Base-by-base conservation (phyloP, 192 early-diverging fungal genomes). In the Backusella liffmaniae region DNA sequence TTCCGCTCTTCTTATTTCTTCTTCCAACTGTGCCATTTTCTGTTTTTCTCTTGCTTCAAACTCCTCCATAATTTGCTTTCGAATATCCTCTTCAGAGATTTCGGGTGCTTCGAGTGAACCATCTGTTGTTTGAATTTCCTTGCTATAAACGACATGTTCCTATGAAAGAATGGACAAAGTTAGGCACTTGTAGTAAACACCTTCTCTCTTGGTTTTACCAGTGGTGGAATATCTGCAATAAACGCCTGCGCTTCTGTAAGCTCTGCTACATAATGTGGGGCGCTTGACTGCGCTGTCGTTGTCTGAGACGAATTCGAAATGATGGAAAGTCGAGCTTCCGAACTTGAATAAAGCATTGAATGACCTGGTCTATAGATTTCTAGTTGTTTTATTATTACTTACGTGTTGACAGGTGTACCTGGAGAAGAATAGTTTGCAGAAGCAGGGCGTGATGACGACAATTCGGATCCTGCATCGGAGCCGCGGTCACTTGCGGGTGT, bases 101-200 rank as follows among this genome's bases (percentile, higher is more conserved):
- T 84, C 81, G 69, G 82, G 84, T 10, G 84, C 77, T 37, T 87
- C 88, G 74, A 86, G 84, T 13, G 85, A 88, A 21, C 77, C 85
- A 41, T 90, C 90, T 0, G 82, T 80, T 4, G 93, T 94, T 78
- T 95, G 94, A 6, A 91, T 88, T 75, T 96, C 96, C 81, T 98
- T 98, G 79, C 88, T 94, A 84, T 98, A 98, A 32, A 89, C 88
- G 18, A 97, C 92, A 67, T 86, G 87, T 85, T 96, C 92, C 92
- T 93, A 69, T 34, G 2, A 53, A 26, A 23, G 18, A 49, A 29
- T 21, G 3, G 32, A 26, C 26, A 0, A 0, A 26, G 9, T 46
- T 42, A 34, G 12, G n/a, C 21, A 16, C 44, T 39, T 44, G 37
- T 32, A 32, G 30, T 32, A 32, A 2, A 32, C 30, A 26, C 26